Base-by-base conservation (phyloP, 75 land plant species). In the Pinus tabuliformis region DNA sequence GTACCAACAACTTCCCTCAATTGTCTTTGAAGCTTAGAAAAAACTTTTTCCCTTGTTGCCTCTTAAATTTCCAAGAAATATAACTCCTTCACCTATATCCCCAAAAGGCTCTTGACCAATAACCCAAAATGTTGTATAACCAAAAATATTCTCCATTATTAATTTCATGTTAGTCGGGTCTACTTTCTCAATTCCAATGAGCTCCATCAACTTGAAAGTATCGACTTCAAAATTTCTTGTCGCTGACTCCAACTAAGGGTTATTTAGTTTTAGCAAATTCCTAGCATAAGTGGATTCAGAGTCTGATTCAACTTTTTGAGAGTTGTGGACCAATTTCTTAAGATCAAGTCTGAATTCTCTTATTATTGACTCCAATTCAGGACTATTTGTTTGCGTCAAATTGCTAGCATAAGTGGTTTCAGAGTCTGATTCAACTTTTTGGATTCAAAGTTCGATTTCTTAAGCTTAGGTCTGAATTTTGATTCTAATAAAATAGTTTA, bases 131-230 rank as follows among this genome's bases (percentile, higher is more conserved):
- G 99, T 94, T 1, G 93, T 90, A 72, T 97, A 97, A 9, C 99
- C 99, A 85, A 95, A 97, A 60, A 97, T 85, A 75, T 91, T 92
- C 18, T 97, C 98, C 81, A 89, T 97, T 30, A 97, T 82, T 0
- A 91, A 73, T 81, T 97, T 97, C 37, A 91, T 86, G 77, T 97
- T 98, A 70, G 85, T 77, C 60, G 93, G 95, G 71, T 97, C 99
- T 71, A 97, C 99, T 77, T 92, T 97, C 79, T 97, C 99, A 37
- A 98, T 98, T 17, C 99, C 99, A 72, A 94, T 91, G 17, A 97
- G 90, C 78, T 97, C 99, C 93, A 97, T 86, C 62, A 97, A 76
- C 62, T 89, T 92, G 73, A 92, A 85, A 21, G 99, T 93, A 76
- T 94, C 99, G 56, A 94, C 83, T 75, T 94, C 98, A 42, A 95